Evolutionary conservation across 108 stramenopile species (phyloP).

Genomic region (Epithemia pelagica): DNA sequence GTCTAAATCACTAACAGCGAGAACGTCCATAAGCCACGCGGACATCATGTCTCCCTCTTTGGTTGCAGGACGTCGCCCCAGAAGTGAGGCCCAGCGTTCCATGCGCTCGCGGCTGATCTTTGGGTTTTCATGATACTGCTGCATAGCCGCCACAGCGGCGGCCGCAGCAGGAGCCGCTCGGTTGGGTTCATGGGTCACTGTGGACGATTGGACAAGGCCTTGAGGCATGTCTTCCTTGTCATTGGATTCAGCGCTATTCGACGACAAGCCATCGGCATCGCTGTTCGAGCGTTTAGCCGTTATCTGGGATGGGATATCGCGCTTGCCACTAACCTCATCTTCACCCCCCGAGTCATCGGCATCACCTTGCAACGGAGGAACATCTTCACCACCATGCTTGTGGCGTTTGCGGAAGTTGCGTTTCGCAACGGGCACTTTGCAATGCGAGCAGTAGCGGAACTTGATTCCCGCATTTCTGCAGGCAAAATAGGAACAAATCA

Average conservation of each 20-base stretch:
- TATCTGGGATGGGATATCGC: conserved; percentile 13
- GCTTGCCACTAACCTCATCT: conserved; percentile 8
- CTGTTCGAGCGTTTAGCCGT: conserved; percentile 1
- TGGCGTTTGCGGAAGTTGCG: conserved; percentile 76
- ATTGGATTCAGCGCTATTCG: conserved; percentile 12
- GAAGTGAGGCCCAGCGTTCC: conserved; percentile 30
- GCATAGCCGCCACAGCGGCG: neutral
- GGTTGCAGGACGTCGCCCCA: conserved; percentile 36
- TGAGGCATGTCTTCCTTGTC: neutral
- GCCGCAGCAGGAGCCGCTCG: neutral
- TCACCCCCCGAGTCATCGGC: conserved; percentile 15
- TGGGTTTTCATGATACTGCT: neutral
- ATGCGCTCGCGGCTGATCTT: conserved; percentile 15
- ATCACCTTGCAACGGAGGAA: neutral
- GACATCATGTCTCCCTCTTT: conserved; percentile 43
- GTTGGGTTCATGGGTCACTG: neutral
- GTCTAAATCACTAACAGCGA: conserved; percentile 44
- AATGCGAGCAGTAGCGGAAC: conserved; percentile 63
- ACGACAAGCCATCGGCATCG: conserved; percentile 13
- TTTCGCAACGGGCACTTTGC: conserved; percentile 75
- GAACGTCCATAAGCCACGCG: conserved; percentile 42
- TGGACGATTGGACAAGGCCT: neutral
- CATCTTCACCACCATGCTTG: conserved; percentile 43
- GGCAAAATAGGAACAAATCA: conserved; percentile 73
- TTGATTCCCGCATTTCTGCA: conserved; percentile 77